Conservation (phyloP, 108 stramenopile genomes). For the Skeletonema grethae region DNA sequence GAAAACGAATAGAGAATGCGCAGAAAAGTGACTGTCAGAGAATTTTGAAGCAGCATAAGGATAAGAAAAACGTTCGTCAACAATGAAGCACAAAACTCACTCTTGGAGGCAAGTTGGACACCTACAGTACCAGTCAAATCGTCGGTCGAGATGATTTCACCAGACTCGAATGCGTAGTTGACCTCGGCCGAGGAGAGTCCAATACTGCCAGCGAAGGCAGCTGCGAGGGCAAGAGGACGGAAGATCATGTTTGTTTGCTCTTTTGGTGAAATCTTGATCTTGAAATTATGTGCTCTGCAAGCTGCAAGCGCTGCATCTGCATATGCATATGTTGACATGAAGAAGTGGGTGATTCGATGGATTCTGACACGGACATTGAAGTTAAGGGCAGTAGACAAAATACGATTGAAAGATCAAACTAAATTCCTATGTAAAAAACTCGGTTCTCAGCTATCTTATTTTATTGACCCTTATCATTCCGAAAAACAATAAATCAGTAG, state of each 20-base stretch:
- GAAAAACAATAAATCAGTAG: too few species aligned
- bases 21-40: not conserved
- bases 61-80: not conserved
- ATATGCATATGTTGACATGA: too few species aligned
- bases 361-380: too few species aligned
- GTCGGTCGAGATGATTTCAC: not conserved
- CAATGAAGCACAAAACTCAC: conserved; percentile 1
- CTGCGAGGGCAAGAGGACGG: conserved; percentile 1
- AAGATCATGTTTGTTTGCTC: not conserved
- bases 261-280: not conserved
- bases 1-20: not conserved
- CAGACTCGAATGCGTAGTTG: not conserved
- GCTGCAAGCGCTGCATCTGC: too few species aligned
- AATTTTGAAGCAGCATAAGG: not conserved
- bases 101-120: not conserved
- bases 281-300: too few species aligned
- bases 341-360: too few species aligned
- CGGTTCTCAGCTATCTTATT: too few species aligned
- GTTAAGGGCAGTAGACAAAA: too few species aligned
- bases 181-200: not conserved
- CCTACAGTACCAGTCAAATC: not conserved
- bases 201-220: conserved; percentile 1
- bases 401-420: too few species aligned
- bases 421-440: too few species aligned
- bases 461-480: too few species aligned